phyloP scores from a whole-genome alignment of 805 yeast species.

The Metschnikowia henanensis region DNA sequence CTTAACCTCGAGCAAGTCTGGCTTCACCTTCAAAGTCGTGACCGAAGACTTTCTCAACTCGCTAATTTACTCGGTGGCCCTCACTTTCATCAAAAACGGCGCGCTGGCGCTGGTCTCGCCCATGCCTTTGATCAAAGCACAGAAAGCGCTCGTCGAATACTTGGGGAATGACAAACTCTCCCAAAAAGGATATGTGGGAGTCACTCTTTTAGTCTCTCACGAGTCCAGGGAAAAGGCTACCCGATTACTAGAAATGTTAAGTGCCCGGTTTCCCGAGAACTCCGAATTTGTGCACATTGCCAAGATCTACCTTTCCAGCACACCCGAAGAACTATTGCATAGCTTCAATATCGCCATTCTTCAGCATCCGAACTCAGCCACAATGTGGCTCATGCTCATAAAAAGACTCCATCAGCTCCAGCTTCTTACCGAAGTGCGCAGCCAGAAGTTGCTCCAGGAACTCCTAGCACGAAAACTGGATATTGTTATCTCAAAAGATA shows the following conservation, averaged over 20 bases:
- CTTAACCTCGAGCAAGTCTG: conserved; percentile 21
- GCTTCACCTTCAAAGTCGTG: conserved; percentile 21
- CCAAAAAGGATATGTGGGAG: conserved; percentile 38
- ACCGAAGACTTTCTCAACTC: conserved; percentile 18
- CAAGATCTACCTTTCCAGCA: conserved; percentile 26
- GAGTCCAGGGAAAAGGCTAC: conserved; percentile 27
- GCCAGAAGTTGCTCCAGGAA: conserved; percentile 27
- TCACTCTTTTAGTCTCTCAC: conserved; percentile 29
- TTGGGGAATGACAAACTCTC: conserved; percentile 22
- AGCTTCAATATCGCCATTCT: conserved; percentile 32
- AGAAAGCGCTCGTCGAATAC: conserved; percentile 27
- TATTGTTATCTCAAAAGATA: conserved; percentile 33
- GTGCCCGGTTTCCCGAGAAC: conserved; percentile 25
- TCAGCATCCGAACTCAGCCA: conserved; percentile 25
- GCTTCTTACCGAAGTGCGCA: conserved; percentile 29
- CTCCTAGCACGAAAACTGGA: conserved; percentile 22
- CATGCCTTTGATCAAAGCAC: conserved; percentile 24
- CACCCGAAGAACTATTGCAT: conserved; percentile 37
- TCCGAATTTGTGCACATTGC: conserved; percentile 25
- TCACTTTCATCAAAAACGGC: conserved; percentile 14
- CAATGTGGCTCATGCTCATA: conserved; percentile 37
- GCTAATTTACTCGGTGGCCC: conserved; percentile 25
- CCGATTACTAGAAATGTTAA: conserved; percentile 28
- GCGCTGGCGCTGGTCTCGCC: conserved; percentile 3
- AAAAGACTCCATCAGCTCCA: conserved; percentile 33